phyloP scores from a whole-genome alignment of 2,329 filamentous ascomycete species.

The Amauroascus verrucosus region DNA sequence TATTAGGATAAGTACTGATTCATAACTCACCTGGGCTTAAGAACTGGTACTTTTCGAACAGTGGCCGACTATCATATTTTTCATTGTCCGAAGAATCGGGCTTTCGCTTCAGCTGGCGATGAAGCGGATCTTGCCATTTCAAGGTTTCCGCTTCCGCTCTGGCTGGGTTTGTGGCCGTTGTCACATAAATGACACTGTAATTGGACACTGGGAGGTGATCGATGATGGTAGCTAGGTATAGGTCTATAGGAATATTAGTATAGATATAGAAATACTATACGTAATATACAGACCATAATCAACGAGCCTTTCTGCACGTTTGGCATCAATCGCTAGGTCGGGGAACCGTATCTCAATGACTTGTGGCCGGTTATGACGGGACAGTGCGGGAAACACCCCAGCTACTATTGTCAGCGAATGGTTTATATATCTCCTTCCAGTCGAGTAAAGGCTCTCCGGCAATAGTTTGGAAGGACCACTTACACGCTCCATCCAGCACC shows the following conservation, averaged over 20 bases:
- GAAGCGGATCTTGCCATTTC: conserved; percentile 45
- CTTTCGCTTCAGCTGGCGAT: conserved; percentile 65
- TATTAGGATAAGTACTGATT: background rate
- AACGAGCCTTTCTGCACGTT: conserved; percentile 32
- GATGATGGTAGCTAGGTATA: conserved; percentile 35
- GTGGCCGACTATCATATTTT: conserved; percentile 25
- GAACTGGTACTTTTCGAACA: conserved; percentile 89
- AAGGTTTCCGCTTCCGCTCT: conserved; percentile 39
- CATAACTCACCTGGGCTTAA: conserved; percentile 64
- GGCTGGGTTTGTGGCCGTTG: conserved; percentile 43
- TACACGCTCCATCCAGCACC: conserved; percentile 36
- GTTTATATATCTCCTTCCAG: too few species aligned
- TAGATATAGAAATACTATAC: conserved; percentile 7
- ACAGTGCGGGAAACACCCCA: conserved; percentile 29
- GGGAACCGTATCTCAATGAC: conserved; percentile 40
- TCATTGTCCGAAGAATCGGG: conserved; percentile 30
- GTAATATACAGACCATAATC: conserved; percentile 32
- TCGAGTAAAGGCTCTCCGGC: too few species aligned
- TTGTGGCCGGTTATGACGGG: conserved; percentile 31
- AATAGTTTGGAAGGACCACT: conserved; percentile 19
- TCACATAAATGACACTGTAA: conserved; percentile 69
- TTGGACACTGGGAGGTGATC: conserved; percentile 39
- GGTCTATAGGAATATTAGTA: conserved; percentile 2
- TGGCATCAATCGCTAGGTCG: conserved; percentile 28
- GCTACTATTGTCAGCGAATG: conserved; percentile 11